Evolutionary conservation across 441 rosid genomes (phyloP), one percentile per base, ranked within the genome.

Genomic region (Adansonia grandidieri): DNA sequence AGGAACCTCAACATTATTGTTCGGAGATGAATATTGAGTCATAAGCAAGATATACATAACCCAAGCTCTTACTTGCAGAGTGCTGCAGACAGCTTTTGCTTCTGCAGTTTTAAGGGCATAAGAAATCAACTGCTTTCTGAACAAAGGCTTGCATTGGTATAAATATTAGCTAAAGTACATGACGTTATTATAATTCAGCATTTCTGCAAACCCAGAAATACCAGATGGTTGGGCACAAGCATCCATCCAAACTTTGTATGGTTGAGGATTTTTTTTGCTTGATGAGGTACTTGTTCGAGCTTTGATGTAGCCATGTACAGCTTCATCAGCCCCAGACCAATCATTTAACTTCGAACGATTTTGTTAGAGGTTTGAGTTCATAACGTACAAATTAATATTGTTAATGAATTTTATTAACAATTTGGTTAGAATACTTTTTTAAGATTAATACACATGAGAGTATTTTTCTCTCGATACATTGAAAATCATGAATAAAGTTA

Each of bases 291-390:
- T 84, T 89, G 86, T 76, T 85, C 84, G 44, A 42, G 82, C 22
- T 85, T 82, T 20, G 78, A 77, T 13, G 79, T 82, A 0, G 87
- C 71, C 77, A 82, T 77, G 73, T 91, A 91, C 37, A 90, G 88
- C 80, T 91, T 91, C 93, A 91, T 88, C 88, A 91, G 73, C 19
- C 92, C 96, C 54, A 80, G 80, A 19, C 50, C 80, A 20, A 80
- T 82, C 76, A 37, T 24, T 24, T 24, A 37, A 37, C 5, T 37
- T 37, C 5, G 42, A 37, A 37, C 42, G 42, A 37, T 37, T 37
- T 37, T 37, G 42, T 37, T 37, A 1, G 3, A 2, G 42, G 42
- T 1, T 37, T 37, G 28, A 37, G 5, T 37, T 37, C 3, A 37
- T 37, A 37, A 37, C 5, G 5, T 2, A 2, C 5, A 37, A 4